These are phyloP conservation scores for Lichtheimia corymbifera DNA, from an alignment of 371 early-diverging fungal species.

Conservation along the genomic window DNA sequence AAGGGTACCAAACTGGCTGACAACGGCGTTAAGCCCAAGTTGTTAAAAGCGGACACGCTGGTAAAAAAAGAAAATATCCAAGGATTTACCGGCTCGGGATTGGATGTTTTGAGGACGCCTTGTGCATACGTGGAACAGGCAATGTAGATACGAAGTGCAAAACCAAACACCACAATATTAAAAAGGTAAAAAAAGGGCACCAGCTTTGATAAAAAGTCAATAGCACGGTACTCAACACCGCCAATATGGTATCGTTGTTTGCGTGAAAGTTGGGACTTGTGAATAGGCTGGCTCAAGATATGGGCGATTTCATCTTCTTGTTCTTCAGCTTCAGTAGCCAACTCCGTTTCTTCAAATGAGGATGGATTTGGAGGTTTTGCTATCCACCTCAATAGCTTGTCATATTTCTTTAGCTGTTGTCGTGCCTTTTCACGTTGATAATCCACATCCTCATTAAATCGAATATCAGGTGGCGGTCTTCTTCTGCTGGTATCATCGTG, in stretches of 20 bases:
- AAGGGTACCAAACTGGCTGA: constrained; percentile 20
- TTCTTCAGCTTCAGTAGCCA: constrained; percentile 33
- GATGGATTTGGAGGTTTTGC: constrained; percentile 8
- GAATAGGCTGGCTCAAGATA: constrained; percentile 23
- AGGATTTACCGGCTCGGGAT: constrained; percentile 14
- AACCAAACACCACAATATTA: constrained; percentile 24
- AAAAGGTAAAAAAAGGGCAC: constrained; percentile 35
- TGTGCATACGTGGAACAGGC: constrained; percentile 32
- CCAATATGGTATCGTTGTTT: constrained; percentile 38
- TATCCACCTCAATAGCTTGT: background rate
- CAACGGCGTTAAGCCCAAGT: constrained; percentile 13
- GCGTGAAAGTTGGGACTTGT: constrained; percentile 29
- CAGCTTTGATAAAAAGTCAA: constrained; percentile 31
- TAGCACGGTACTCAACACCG: constrained; percentile 41
- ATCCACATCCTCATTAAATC: constrained; percentile 6
- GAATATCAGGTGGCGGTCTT: too few species aligned
- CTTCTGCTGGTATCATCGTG: too few species aligned
- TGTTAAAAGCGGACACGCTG: constrained; percentile 16
- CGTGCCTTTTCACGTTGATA: constrained; percentile 12
- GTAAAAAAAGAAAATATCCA: constrained; percentile 24
- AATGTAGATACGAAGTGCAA: constrained; percentile 38
- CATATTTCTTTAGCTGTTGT: constrained; percentile 12
- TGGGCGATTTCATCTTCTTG: constrained; percentile 43
- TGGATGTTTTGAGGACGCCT: constrained; percentile 17
- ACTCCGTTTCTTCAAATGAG: constrained; percentile 7